Base-by-base conservation (phyloP, 306 rosid genomes). In the Glycine latifolia region DNA sequence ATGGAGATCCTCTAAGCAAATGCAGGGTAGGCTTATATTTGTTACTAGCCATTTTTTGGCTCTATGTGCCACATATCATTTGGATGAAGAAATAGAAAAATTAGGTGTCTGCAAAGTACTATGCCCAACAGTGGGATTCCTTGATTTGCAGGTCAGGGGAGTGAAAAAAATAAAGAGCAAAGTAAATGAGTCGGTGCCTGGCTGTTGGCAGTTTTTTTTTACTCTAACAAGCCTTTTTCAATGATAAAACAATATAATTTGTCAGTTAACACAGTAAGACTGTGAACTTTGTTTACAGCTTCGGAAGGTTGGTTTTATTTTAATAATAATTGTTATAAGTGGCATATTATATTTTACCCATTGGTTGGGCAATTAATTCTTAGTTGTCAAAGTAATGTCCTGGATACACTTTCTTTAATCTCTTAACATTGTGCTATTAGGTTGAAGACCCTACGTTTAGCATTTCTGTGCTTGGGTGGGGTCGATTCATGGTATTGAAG, bases 281-380 rank as follows among this genome's bases (percentile, higher is more conserved):
- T 63, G 14, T 43, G 2, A 7, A 66, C 54, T 63, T 6, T 43
- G 9, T 43, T 43, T 43, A 15, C 73, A 16, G 73, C 73, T 67
- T 16, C 5, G 54, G 47, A 59, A 69, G 61, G 55, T 69, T 31
- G 74, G 63, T 83, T 79, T 54, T 61, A 68, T 77, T 79, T 66
- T 61, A 76, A 58, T 61, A 76, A 58, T 50, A 41, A 37, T 76
- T 76, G 53, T 67, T 37, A 65, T 31, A 35, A 63, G 68, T 53
- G 75, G 69, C 69, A 26, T 56, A 9, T 10, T 43, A 50, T 49
- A 13, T 47, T 56, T 75, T 71, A 13, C 56, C 41, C 44, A 16
- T 70, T n/a, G 46, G 37, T 49, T 78, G 61, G 55, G 67, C 26
- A 48, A 78, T 52, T 44, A 3, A 13, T 56, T 61, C 35, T 10